Percentiles rank a stretch among this genome's conserved stretches.
These are phyloP conservation scores for Colletotrichum tabaci DNA, from an alignment of 2,329 filamentous ascomycete genomes.

Conservation along the genomic window DNA sequence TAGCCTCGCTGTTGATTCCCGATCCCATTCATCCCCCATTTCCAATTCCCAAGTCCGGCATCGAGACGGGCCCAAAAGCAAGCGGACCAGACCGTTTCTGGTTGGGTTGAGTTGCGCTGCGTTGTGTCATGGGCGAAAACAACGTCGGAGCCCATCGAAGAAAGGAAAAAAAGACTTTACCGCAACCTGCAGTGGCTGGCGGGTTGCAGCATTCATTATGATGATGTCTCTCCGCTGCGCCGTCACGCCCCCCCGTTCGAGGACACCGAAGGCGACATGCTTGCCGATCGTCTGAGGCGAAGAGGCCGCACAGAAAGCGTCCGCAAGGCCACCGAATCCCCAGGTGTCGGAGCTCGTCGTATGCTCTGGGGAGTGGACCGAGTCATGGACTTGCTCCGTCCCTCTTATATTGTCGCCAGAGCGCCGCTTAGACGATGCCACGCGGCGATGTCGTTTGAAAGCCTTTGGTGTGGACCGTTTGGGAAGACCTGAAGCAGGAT, in stretches of 20 bases:
- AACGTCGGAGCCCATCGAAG: not conserved
- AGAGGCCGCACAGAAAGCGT: slow-evolving; percentile 6
- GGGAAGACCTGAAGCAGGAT: slow-evolving; percentile 3
- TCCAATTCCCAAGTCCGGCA: not conserved
- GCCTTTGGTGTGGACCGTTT: not conserved
- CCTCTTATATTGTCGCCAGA: slow-evolving; percentile 15
- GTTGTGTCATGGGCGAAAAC: slow-evolving; percentile 18
- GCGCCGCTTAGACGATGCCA: slow-evolving; percentile 10
- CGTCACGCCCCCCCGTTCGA: slow-evolving; percentile 16
- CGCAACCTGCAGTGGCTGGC: slow-evolving; percentile 28
- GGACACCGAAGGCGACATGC: slow-evolving; percentile 15
- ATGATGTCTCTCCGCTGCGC: slow-evolving; percentile 23
- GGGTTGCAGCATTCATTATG: slow-evolving; percentile 29
- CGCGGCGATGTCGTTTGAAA: slow-evolving; percentile 10
- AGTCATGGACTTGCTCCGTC: slow-evolving; percentile 32
- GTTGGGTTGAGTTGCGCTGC: slow-evolving; percentile 22
- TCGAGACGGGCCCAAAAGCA: slow-evolving; percentile 11
- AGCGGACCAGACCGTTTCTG: slow-evolving; percentile 11
- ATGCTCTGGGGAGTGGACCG: slow-evolving; percentile 18
- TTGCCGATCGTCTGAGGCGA: slow-evolving; percentile 18
- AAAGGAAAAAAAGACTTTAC: not conserved
- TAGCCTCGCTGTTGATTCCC: slow-evolving; percentile 11
- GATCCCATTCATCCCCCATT: not conserved
- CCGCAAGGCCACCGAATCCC: slow-evolving; percentile 13
- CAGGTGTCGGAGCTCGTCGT: slow-evolving; percentile 22